Evolutionary conservation across 164 flowering plant species (phyloP), one percentile per base, ranked within the genome.

Genomic region (Annona cherimola): DNA sequence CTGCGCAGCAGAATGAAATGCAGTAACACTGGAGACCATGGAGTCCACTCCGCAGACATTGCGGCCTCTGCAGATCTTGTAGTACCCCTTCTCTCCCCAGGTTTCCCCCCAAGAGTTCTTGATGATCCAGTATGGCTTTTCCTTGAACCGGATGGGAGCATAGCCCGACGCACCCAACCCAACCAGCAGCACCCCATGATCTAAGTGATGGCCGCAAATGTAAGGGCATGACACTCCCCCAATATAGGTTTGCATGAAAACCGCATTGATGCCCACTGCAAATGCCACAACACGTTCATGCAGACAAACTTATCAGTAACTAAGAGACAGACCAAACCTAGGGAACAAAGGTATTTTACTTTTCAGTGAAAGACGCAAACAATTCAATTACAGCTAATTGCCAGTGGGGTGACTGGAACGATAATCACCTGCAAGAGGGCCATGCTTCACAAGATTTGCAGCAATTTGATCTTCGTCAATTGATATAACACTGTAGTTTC

Each of bases 61-160:
- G 73, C 78, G 89, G 61, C 98, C 99, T 75, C 85, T 89, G 90
- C 99, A 94, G 79, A 94, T 88, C 72, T 90, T 89, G 86, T 94
- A 94, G 80, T 79, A 94, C 5, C 98, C 98, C 0, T 83, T 72
- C 84, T 94, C 98, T 57, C 98, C 98, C 98, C 98, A 94, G 60
- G 1, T 80, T 63, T 77, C 89, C n/a, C 98, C 98, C 97, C 98
- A 93, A 0, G 98, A 93, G 77, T 93, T 93, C 94, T 93, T 93
- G 6, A 93, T 86, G 82, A 93, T 89, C 98, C 97, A 92, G 78
- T 81, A 91, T 42, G 97, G 91, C 85, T 90, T 91, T 12, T 89
- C 86, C 90, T 92, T 91, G 75, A 92, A 59, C 43, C 98, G 69
- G 54, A 84, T 76, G 2, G 91, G 92, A 7, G 97, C 84, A 75